Percentiles rank a stretch among this genome's conserved stretches.
Conservation (phyloP, 306 rosid species). For the Cicer bijugum region DNA sequence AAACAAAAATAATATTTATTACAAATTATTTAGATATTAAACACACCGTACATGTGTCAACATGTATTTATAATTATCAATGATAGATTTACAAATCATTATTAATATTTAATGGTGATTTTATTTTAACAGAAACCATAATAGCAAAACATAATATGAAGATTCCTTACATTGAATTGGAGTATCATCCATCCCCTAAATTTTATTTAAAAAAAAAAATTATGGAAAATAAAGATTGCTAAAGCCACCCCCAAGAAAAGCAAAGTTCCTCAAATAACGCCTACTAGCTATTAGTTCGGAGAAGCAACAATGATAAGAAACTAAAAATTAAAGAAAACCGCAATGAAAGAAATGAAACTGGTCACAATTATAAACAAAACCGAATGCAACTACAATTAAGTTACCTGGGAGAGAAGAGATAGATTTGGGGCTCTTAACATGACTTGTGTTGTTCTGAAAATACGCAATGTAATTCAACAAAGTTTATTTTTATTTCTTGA, state of each 20-base stretch:
- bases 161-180: too few species aligned
- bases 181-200: too few species aligned
- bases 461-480: neutral
- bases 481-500: neutral
- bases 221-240: neutral
- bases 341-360: neutral
- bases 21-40: too few species aligned
- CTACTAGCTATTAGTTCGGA: neutral
- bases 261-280: neutral
- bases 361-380: neutral
- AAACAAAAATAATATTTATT: too few species aligned
- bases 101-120: too few species aligned
- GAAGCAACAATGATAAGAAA: neutral
- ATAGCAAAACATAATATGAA: too few species aligned
- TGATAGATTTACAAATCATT: too few species aligned
- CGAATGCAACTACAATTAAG: neutral
- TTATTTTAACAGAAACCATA: too few species aligned
- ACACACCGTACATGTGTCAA: too few species aligned
- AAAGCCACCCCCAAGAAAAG: neutral
- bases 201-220: too few species aligned
- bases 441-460: neutral
- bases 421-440: neutral
- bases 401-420: constrained; percentile 5
- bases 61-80: too few species aligned
- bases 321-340: neutral